Conservation (phyloP, 2,329 filamentous ascomycete genomes). For the Diaporthe velutina region DNA sequence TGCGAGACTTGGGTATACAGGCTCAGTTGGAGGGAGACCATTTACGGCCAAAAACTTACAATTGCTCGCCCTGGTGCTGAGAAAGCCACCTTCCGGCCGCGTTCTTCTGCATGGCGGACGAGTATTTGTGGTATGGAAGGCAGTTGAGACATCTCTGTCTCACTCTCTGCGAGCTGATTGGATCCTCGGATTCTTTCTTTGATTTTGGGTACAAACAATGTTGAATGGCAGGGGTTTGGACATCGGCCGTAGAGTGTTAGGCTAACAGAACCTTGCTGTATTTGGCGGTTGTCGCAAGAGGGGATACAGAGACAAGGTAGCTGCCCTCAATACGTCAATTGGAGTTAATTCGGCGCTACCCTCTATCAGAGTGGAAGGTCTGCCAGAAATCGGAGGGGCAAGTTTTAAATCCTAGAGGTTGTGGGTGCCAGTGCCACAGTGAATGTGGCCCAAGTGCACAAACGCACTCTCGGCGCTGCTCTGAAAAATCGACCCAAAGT, state of each 20-base stretch:
- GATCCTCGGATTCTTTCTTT: no score
- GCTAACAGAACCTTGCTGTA: not conserved
- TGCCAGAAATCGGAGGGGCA: no score
- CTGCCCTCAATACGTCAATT: no score
- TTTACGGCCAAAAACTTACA: not conserved
- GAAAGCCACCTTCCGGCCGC: conserved; percentile 15
- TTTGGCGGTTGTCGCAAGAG: no score
- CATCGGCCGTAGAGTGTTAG: not conserved
- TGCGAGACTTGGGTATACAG: not conserved
- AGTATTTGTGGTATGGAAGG: conserved; percentile 16
- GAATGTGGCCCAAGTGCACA: no score
- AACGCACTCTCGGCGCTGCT: no score
- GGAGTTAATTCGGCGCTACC: no score
- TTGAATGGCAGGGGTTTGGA: not conserved
- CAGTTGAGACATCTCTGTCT: conserved; percentile 8
- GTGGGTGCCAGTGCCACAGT: no score
- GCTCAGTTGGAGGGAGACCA: no score
- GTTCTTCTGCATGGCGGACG: conserved; percentile 3
- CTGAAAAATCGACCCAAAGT: not conserved
- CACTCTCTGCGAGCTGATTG: not conserved
- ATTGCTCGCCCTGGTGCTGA: not conserved
- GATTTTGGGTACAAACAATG: not conserved
- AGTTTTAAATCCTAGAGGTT: no score
- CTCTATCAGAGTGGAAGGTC: no score
- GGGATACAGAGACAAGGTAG: no score